Evolutionary conservation across 208 protist genomes (phyloP), one percentile per base, ranked within the genome.

Genomic region (Plasmodiophora brassicae): DNA sequence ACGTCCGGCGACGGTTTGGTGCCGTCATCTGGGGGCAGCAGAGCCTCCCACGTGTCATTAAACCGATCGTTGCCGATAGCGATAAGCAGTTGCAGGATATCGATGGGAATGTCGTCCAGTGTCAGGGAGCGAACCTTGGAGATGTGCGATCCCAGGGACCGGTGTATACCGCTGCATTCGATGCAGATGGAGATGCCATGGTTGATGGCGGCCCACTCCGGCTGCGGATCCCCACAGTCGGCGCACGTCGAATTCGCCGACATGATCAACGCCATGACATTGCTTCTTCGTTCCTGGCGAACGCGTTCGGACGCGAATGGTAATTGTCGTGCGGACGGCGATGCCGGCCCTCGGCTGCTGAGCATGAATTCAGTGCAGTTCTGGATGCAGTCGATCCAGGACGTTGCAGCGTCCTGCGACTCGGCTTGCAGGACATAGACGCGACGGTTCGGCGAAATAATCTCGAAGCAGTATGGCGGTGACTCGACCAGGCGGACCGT

Each of bases 141-240:
- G 1, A 78, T 78, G 41, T 78, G 65, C 5, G 65, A 78, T 14
- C 65, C 65, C n/a, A 78, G 65, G 32, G 65, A 78, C 0, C 93
- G 84, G 85, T 95, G 93, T 10, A 92, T 84, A 22, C 91, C 93
- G 39, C 90, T 60, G 71, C 93, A 95, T 46, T 89, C 83, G 10
- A 94, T 93, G 86, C 93, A 95, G 41, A 95, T 72, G 72, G 93
- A 35, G 41, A 78, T 78, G 65, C 65, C 32, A 78, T 78, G 65
- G n/a, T 78, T 78, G 20, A 78, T 38, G 20, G 65, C 32, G 20
- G 14, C 32, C 65, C 65, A 78, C 41, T 78, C 65, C 1, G 65
- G 65, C 5, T 28, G 32, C 41, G 28, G 32, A 78, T 14, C 65
- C 32, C 65, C 5, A 78, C 65, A 78, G n/a, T 78, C 65, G 1